Conservation (phyloP, 805 yeast species). For the Candida alai region DNA sequence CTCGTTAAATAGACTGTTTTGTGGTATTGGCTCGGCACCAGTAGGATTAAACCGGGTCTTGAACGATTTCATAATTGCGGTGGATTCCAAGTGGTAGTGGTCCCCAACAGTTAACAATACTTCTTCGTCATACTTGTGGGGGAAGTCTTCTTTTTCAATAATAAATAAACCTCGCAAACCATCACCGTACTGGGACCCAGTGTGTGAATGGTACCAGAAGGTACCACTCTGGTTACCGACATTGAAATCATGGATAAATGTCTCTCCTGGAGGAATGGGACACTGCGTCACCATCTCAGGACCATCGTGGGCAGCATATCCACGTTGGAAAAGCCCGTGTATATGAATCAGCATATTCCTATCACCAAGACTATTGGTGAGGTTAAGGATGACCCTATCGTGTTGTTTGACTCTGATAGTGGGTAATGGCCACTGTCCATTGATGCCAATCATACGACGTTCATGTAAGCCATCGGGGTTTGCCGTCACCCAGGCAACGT, state of each 20-base stretch:
- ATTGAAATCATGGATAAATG: slow-evolving; percentile 37
- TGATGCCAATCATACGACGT: slow-evolving; percentile 56
- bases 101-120: slow-evolving; percentile 65
- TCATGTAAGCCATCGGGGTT: slow-evolving; percentile 56
- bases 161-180: slow-evolving; percentile 70
- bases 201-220: slow-evolving; percentile 76
- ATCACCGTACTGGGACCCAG: slow-evolving; percentile 74
- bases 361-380: slow-evolving; percentile 30
- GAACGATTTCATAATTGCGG: slow-evolving; percentile 52
- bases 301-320: slow-evolving; percentile 42
- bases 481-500: slow-evolving; percentile 36
- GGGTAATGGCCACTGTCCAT: slow-evolving; percentile 45
- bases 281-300: slow-evolving; percentile 46
- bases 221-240: slow-evolving; percentile 34
- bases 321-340: slow-evolving; percentile 42
- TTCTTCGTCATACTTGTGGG: slow-evolving; percentile 78
- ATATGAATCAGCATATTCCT: slow-evolving; percentile 40
- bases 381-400: slow-evolving; percentile 39
- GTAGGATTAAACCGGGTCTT: slow-evolving; percentile 81
- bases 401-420: slow-evolving; percentile 31
- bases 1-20: slow-evolving; percentile 73
- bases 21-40: slow-evolving; percentile 98
- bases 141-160: slow-evolving; percentile 41
- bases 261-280: slow-evolving; percentile 38
- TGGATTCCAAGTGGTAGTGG: slow-evolving; percentile 76